phyloP scores from a whole-genome alignment of 148 eudicot genomes.

The Persicaria maculosa region DNA sequence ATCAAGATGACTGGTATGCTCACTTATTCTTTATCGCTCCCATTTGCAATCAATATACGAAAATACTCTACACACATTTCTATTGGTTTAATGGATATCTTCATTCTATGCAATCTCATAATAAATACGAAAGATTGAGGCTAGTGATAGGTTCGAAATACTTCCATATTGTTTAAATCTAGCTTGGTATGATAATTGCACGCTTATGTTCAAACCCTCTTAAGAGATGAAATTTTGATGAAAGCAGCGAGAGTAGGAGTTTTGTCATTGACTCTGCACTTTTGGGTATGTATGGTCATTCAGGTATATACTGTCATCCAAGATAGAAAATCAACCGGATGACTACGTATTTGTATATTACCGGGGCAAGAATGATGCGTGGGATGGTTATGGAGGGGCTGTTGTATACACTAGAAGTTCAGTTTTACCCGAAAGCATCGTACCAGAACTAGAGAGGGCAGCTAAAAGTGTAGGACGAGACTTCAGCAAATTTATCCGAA shows the following conservation, averaged over 20 bases:
- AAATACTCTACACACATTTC: background rate
- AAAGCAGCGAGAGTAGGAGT: no score
- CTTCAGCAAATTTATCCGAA: constrained; percentile 59
- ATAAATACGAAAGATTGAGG: no score
- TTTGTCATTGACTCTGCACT: background rate
- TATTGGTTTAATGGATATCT: background rate
- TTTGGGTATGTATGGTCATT: constrained; percentile 8
- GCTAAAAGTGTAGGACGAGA: constrained; percentile 75
- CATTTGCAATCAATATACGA: background rate
- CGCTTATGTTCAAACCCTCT: background rate
- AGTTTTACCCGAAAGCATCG: constrained; percentile 63
- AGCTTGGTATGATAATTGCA: no score
- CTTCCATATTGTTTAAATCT: no score
- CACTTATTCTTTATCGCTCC: background rate
- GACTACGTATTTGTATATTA: constrained; percentile 91
- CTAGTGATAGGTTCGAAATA: no score
- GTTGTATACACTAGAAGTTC: constrained; percentile 81
- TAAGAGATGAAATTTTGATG: background rate
- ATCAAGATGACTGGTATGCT: constrained; percentile 94
- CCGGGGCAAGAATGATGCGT: constrained; percentile 86
- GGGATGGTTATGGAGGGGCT: constrained; percentile 99
- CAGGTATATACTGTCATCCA: constrained; percentile 86
- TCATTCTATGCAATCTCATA: no score
- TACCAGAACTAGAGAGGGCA: constrained; percentile 69
- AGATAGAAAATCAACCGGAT: constrained; percentile 73